Evolutionary conservation across 768 basidiomycete species (phyloP).

Genomic region (Phanerochaete sordida): DNA sequence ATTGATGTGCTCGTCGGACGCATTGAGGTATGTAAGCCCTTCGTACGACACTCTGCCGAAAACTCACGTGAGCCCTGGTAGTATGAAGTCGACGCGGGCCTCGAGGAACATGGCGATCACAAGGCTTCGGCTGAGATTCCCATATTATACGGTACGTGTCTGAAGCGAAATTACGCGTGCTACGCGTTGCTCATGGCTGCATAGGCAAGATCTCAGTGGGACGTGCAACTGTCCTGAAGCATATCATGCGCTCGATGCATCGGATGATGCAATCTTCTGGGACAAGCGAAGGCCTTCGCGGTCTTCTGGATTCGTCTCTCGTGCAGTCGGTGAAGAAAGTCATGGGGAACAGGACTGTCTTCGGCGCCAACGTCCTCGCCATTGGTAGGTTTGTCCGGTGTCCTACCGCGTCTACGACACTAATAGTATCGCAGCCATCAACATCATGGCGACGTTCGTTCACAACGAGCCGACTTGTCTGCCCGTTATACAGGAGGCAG

Average conservation of each 20-base stretch:
- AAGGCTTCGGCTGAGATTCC: constrained; percentile 42
- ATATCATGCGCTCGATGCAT: constrained; percentile 87
- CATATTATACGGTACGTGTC: constrained; percentile 47
- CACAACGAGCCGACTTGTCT: constrained; percentile 98
- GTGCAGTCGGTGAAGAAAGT: constrained; percentile 85
- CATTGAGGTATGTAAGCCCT: constrained; percentile 75
- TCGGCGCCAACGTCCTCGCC: constrained; percentile 84
- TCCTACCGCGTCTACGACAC: background rate
- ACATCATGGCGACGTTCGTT: constrained; percentile 94
- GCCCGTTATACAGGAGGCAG: constrained; percentile 86
- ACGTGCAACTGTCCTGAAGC: constrained; percentile 81
- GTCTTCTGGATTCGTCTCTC: constrained; percentile 87
- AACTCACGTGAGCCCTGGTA: constrained; percentile 17
- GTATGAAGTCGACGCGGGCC: constrained; percentile 30
- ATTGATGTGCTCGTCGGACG: constrained; percentile 82
- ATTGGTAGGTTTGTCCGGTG: constrained; percentile 51
- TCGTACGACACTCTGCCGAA: too few species aligned
- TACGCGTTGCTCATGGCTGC: background rate
- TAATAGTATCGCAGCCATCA: constrained; percentile 57
- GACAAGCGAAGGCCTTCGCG: constrained; percentile 89
- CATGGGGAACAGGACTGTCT: constrained; percentile 74
- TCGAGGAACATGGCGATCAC: constrained; percentile 51
- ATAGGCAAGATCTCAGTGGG: constrained; percentile 71
- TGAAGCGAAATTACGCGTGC: constrained; percentile 14
- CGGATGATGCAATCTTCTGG: constrained; percentile 98